Conservation (phyloP, 2,329 filamentous ascomycete genomes). For the Colletotrichum echinochloae region DNA sequence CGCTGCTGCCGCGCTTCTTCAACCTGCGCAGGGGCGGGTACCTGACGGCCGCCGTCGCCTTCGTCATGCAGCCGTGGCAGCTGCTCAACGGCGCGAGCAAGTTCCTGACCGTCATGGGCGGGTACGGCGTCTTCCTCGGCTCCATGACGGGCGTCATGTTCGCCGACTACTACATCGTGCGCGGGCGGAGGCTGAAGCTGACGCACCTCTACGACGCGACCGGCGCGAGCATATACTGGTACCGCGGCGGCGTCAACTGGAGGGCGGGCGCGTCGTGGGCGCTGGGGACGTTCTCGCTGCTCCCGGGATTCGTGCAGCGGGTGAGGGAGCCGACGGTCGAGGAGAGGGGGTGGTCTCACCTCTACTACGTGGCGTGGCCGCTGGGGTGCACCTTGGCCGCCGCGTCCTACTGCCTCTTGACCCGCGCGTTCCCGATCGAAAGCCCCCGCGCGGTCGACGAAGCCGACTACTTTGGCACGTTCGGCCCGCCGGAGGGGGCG, state of each 20-base stretch:
- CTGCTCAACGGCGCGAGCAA: constrained; percentile 43
- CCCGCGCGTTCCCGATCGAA: constrained; percentile 42
- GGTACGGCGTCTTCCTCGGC: constrained; percentile 51
- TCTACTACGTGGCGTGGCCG: constrained; percentile 47
- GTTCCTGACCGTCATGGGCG: constrained; percentile 48
- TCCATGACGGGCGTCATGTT: constrained; percentile 54
- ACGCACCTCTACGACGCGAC: constrained; percentile 49
- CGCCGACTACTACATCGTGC: constrained; percentile 50
- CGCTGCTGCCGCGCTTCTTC: constrained; percentile 45
- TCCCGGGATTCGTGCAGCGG: constrained; percentile 44
- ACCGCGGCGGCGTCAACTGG: constrained; percentile 43
- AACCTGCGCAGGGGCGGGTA: constrained; percentile 41
- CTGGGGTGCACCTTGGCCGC: constrained; percentile 43
- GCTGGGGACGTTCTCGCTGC: constrained; percentile 42
- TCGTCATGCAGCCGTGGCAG: constrained; percentile 45
- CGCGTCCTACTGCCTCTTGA: constrained; percentile 41
- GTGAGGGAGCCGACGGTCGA: constrained; percentile 38
- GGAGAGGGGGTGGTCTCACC: constrained; percentile 45
- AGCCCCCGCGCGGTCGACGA: constrained; percentile 43
- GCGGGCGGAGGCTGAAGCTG: constrained; percentile 50
- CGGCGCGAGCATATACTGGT: constrained; percentile 44
- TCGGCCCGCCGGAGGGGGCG: constrained; percentile 37
- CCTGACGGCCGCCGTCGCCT: constrained; percentile 41
- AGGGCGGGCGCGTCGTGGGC: constrained; percentile 42
- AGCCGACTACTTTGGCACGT: constrained; percentile 46